Percentiles rank a stretch among this genome's conserved stretches.
Evolutionary conservation across 768 basidiomycete species (phyloP).

Genomic region (Amanita thiersii): DNA sequence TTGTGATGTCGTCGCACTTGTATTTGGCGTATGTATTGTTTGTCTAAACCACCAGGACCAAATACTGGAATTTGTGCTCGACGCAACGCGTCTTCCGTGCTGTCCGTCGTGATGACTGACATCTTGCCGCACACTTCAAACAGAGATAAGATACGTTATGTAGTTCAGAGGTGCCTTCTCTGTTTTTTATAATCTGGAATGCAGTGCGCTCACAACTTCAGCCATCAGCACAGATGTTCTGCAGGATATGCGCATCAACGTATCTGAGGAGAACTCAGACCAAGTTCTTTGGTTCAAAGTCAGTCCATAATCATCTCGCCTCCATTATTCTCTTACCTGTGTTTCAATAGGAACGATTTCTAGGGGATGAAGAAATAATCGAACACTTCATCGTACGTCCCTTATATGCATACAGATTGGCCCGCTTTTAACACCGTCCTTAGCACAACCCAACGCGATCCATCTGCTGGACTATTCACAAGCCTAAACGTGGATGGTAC

Average conservation of each 20-base stretch:
- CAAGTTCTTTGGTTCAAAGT: conserved; percentile 73
- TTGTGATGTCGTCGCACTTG: too few relatives aligned
- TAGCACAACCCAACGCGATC: conserved; percentile 64
- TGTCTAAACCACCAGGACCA: too few relatives aligned
- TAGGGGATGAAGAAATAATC: conserved; percentile 67
- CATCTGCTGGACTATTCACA: conserved; percentile 69
- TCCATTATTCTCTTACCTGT: conserved; percentile 7
- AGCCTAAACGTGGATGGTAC: conserved; percentile 80
- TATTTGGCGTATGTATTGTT: too few relatives aligned
- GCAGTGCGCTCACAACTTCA: neutral
- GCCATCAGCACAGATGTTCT: conserved; percentile 61
- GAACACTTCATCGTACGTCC: conserved; percentile 62
- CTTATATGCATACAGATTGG: neutral
- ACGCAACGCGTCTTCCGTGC: too few relatives aligned
- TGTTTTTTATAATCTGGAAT: neutral
- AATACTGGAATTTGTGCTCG: too few relatives aligned
- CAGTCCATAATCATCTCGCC: conserved; percentile 11
- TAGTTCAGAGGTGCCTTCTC: conserved; percentile 23
- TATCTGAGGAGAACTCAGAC: conserved; percentile 47
- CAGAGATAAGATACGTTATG: conserved; percentile 15
- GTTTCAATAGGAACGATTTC: conserved; percentile 55
- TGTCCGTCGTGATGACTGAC: too few relatives aligned
- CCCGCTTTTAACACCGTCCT: neutral
- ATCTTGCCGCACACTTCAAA: too few relatives aligned
- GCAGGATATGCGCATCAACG: conserved; percentile 57